Conservation (phyloP, 2,329 filamentous ascomycete species). For the Fusarium nanum region DNA sequence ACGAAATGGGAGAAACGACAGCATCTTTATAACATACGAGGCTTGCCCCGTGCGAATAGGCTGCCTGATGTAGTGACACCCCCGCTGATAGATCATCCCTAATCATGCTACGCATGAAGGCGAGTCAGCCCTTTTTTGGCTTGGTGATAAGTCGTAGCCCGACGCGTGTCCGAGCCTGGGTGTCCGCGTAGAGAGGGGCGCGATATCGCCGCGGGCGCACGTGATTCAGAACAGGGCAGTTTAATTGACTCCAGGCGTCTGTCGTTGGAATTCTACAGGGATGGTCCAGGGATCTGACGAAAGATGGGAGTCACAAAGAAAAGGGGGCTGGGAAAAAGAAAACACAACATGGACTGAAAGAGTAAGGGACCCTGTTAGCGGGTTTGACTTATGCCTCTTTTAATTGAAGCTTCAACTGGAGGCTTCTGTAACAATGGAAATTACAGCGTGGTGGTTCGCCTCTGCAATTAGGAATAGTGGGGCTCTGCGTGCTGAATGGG, state of each 20-base stretch:
- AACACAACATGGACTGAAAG: conserved; percentile 4
- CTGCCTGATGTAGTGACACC: conserved; percentile 42
- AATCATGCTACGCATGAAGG: conserved; percentile 31
- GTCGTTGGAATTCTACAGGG: conserved; percentile 19
- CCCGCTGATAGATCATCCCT: conserved; percentile 20
- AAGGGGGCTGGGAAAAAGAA: conserved; percentile 28
- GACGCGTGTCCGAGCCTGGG: conserved; percentile 29
- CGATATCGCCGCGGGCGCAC: conserved; percentile 31
- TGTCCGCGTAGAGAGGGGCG: conserved; percentile 28
- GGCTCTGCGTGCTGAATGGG: conserved; percentile 15
- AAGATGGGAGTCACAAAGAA: conserved; percentile 24
- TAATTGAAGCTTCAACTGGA: conserved; percentile 17
- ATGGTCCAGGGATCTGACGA: neutral
- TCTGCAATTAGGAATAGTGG: conserved; percentile 26
- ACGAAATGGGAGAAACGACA: conserved; percentile 16
- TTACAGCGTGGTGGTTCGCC: conserved; percentile 16
- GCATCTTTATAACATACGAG: conserved; percentile 46
- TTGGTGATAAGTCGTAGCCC: conserved; percentile 40
- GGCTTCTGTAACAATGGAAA: conserved; percentile 13
- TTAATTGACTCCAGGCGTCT: conserved; percentile 21
- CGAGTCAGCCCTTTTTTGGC: conserved; percentile 35
- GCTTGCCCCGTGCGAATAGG: conserved; percentile 40
- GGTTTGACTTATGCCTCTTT: conserved; percentile 4
- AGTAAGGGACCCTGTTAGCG: conserved; percentile 31
- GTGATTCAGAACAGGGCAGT: conserved; percentile 22